These are phyloP conservation scores for Tolypocladium inflatum DNA, from an alignment of 2,329 filamentous ascomycete genomes.

Conservation along the genomic window DNA sequence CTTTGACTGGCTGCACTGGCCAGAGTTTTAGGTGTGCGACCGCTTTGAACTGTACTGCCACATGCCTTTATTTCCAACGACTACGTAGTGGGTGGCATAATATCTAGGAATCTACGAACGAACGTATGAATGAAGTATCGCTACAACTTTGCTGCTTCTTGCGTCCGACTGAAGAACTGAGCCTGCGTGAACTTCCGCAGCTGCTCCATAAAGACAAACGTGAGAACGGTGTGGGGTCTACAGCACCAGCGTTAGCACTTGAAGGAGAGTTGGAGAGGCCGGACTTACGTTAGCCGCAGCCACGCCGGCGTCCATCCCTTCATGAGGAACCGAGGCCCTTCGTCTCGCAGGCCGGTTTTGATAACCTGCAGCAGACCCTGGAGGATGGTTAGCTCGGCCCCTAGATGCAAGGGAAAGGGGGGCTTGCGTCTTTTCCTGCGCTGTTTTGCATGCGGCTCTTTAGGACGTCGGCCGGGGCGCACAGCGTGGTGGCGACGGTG, in stretches of 20 bases:
- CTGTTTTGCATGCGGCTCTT: slow-evolving; percentile 21
- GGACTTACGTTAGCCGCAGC: slow-evolving; percentile 31
- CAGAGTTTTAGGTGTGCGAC: slow-evolving; percentile 22
- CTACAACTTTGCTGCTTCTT: background rate
- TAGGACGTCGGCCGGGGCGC: slow-evolving; percentile 20
- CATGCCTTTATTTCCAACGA: background rate
- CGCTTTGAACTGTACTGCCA: background rate
- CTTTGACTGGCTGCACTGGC: slow-evolving; percentile 48
- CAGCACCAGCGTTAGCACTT: background rate
- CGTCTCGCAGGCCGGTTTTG: slow-evolving; percentile 21
- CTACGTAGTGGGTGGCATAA: background rate
- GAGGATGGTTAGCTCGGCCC: background rate
- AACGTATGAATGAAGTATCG: too few species aligned
- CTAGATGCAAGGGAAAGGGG: too few species aligned
- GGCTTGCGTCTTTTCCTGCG: slow-evolving; percentile 5
- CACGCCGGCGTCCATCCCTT: slow-evolving; percentile 36
- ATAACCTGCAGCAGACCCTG: slow-evolving; percentile 23
- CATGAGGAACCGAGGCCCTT: slow-evolving; percentile 32
- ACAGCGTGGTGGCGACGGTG: background rate
- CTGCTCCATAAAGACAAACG: slow-evolving; percentile 36
- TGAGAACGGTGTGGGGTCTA: slow-evolving; percentile 31
- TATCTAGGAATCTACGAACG: slow-evolving; percentile 14
- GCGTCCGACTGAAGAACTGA: background rate
- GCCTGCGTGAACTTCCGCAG: slow-evolving; percentile 21
- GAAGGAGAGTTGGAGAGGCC: background rate